Evolutionary conservation across 2,329 filamentous ascomycete genomes (phyloP).

Genomic region (Cytospora leucostoma): DNA sequence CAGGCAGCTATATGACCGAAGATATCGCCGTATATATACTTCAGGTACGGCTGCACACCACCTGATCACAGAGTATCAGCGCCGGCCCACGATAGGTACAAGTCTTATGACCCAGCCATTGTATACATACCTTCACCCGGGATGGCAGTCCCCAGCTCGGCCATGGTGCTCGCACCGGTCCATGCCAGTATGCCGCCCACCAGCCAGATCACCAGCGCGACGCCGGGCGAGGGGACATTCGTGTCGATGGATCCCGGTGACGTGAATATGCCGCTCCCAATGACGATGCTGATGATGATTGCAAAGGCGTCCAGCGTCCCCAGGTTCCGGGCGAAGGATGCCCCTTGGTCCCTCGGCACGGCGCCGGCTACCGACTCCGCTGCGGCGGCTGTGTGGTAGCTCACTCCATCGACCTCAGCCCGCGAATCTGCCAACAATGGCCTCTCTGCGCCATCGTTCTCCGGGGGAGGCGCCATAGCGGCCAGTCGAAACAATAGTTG

Average conservation of each 20-base stretch:
- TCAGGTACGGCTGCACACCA: slow-evolving; percentile 64
- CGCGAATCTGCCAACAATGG: slow-evolving; percentile 5
- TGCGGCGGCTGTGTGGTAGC: slow-evolving; percentile 6
- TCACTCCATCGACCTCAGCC: neutral
- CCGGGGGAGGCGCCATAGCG: slow-evolving; percentile 11
- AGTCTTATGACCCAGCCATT: neutral
- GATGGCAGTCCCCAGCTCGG: slow-evolving; percentile 64
- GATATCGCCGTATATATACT: slow-evolving; percentile 61
- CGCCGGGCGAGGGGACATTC: slow-evolving; percentile 63
- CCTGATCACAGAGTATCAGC: slow-evolving; percentile 37
- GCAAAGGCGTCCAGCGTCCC: slow-evolving; percentile 55
- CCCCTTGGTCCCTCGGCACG: slow-evolving; percentile 8
- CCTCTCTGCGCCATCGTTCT: slow-evolving; percentile 7
- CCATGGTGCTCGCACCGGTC: slow-evolving; percentile 64
- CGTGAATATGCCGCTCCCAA: slow-evolving; percentile 66
- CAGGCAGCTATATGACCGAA: slow-evolving; percentile 65
- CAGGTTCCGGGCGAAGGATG: slow-evolving; percentile 46
- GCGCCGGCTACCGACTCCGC: slow-evolving; percentile 8
- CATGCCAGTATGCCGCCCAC: slow-evolving; percentile 63
- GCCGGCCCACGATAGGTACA: neutral
- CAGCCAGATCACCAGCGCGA: slow-evolving; percentile 60
- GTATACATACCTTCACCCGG: slow-evolving; percentile 54
- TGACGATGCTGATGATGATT: slow-evolving; percentile 64
- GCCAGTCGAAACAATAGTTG: neutral
- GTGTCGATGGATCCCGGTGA: slow-evolving; percentile 64